Evolutionary conservation across 2,329 filamentous ascomycete genomes (phyloP).

Genomic region (Arthrobotrys musiformis): DNA sequence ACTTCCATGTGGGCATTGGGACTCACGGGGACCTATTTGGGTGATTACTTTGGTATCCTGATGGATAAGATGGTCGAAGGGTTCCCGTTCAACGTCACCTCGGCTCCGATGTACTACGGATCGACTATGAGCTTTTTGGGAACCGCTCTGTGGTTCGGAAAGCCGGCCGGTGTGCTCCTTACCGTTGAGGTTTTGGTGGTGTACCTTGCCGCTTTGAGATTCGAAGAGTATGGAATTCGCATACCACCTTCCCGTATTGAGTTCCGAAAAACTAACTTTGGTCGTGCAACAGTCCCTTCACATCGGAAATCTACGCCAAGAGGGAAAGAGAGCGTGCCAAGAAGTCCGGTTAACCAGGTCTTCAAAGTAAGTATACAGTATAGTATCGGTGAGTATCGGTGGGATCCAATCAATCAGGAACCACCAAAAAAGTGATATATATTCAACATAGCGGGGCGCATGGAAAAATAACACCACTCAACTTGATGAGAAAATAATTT

Average conservation of each 20-base stretch:
- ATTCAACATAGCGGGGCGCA: constrained; percentile 50
- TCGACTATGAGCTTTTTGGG: constrained; percentile 92
- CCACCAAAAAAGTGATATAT: constrained; percentile 26
- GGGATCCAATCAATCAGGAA: background rate
- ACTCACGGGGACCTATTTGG: constrained; percentile 93
- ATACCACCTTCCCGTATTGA: background rate
- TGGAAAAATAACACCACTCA: constrained; percentile 34
- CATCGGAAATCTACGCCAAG: constrained; percentile 90
- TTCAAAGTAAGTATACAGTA: background rate
- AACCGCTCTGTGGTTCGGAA: constrained; percentile 83
- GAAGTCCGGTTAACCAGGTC: constrained; percentile 58
- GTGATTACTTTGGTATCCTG: constrained; percentile 98
- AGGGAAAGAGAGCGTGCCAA: constrained; percentile 71
- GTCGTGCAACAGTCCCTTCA: constrained; percentile 77
- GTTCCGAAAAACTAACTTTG: background rate
- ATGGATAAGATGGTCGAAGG: constrained; percentile 95
- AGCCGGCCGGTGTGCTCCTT: constrained; percentile 80
- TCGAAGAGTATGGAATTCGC: constrained; percentile 58
- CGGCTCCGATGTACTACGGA: constrained; percentile 96
- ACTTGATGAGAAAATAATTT: constrained; percentile 33
- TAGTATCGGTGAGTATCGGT: background rate
- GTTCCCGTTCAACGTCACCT: constrained; percentile 93
- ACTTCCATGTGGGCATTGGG: constrained; percentile 91
- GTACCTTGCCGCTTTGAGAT: constrained; percentile 58
- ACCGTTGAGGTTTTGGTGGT: constrained; percentile 57